Conservation (phyloP, 1,284 basidiomycete genomes). For the Leccinum angustisporum region DNA sequence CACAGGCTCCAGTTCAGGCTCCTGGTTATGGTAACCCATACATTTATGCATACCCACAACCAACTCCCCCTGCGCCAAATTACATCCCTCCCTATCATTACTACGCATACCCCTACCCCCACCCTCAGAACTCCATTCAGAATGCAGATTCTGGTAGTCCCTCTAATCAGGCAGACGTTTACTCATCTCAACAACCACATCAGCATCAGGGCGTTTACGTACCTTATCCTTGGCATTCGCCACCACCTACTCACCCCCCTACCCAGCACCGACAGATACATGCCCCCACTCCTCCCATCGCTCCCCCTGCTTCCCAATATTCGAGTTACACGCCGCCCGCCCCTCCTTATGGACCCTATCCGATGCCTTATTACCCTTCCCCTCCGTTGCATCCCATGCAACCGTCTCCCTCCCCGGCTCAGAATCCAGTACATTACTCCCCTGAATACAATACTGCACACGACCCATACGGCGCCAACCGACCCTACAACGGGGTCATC, state of each 20-base stretch:
- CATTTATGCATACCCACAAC: slow-evolving; percentile 40
- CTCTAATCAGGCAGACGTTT: slow-evolving; percentile 33
- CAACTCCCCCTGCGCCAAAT: slow-evolving; percentile 30
- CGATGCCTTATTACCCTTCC: slow-evolving; percentile 49
- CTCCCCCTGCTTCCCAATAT: slow-evolving; percentile 36
- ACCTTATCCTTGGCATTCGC: slow-evolving; percentile 43
- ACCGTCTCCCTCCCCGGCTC: slow-evolving; percentile 35
- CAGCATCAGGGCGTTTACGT: slow-evolving; percentile 36
- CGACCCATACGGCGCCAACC: slow-evolving; percentile 30
- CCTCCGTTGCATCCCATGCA: slow-evolving; percentile 42
- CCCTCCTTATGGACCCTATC: slow-evolving; percentile 43
- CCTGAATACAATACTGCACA: slow-evolving; percentile 33
- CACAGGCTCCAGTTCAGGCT: slow-evolving; percentile 41
- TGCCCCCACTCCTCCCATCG: slow-evolving; percentile 32
- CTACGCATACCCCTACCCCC: slow-evolving; percentile 38
- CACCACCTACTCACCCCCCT: slow-evolving; percentile 26
- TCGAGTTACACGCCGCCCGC: slow-evolving; percentile 39
- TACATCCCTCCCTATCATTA: slow-evolving; percentile 42
- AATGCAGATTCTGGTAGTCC: slow-evolving; percentile 38
- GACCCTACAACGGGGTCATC: slow-evolving; percentile 27
- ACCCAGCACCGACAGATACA: slow-evolving; percentile 37
- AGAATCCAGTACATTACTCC: slow-evolving; percentile 33
- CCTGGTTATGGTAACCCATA: slow-evolving; percentile 40
- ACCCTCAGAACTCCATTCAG: slow-evolving; percentile 28
- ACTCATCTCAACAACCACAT: slow-evolving; percentile 35